Percentiles rank a stretch among this genome's conserved stretches.
Conservation (phyloP, 345 rosid genomes). For the Populus ilicifolia region DNA sequence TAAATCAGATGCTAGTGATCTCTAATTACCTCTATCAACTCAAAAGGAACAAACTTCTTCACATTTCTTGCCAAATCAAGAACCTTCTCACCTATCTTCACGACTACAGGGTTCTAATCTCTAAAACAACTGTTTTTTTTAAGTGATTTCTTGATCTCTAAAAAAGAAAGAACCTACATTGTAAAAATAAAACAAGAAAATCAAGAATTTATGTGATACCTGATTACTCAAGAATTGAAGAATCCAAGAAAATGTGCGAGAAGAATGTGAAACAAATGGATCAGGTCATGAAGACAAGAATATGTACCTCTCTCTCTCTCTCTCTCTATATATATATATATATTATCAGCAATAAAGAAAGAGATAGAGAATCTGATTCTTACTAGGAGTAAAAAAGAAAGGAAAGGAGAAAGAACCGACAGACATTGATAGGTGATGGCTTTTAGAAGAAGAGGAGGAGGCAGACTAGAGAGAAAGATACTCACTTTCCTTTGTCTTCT, state of each 20-base stretch:
- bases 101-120: neutral
- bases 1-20: neutral
- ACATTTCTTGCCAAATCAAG: neutral
- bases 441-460: slow-evolving; percentile 1
- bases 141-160: neutral
- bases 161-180: neutral
- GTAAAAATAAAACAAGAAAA: neutral
- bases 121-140: neutral
- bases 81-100: neutral
- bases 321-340: neutral
- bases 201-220: neutral
- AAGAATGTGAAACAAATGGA: slow-evolving; percentile 13
- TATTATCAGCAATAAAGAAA: neutral
- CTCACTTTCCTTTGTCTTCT: neutral
- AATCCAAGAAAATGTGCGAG: neutral
- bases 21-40: neutral
- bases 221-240: neutral
- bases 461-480: slow-evolving; percentile 7
- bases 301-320: neutral
- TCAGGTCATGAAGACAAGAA: slow-evolving; percentile 8
- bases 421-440: neutral
- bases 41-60: neutral
- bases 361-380: slow-evolving; percentile 5
- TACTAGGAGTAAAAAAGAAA: neutral
- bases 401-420: neutral